A percentile compares a stretch with the other conserved stretches of the same genome.
phyloP scores from a whole-genome alignment of 768 basidiomycete species.

The Tricholoma bakamatsutake region DNA sequence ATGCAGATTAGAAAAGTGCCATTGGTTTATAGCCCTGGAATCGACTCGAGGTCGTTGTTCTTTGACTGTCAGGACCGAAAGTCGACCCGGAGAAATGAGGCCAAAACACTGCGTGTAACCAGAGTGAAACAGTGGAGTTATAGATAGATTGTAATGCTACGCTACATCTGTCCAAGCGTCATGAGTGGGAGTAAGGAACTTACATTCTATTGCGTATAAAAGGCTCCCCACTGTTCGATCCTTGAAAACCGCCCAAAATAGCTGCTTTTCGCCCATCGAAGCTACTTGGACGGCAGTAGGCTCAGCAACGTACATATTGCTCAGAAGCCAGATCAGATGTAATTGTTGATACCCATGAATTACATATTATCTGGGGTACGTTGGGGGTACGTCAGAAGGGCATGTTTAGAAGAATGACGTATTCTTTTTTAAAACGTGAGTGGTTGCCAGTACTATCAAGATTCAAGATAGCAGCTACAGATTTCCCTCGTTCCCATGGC shows the following conservation, averaged over 20 bases:
- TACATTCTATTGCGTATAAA: neutral
- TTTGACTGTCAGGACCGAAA: neutral
- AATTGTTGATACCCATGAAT: slow-evolving; percentile 15
- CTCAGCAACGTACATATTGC: slow-evolving; percentile 38
- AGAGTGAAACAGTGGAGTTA: neutral
- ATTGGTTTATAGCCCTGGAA: neutral
- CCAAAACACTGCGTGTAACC: too few relatives aligned
- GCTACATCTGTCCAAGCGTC: neutral
- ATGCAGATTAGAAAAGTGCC: neutral
- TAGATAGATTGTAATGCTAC: neutral
- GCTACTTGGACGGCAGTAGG: too few relatives aligned
- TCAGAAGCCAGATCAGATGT: slow-evolving; percentile 36
- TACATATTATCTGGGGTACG: neutral
- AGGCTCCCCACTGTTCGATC: too few relatives aligned
- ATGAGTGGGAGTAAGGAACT: neutral
- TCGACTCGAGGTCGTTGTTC: neutral
- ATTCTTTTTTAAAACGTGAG: too few relatives aligned
- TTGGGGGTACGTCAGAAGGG: too few relatives aligned
- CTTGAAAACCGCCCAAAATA: neutral
- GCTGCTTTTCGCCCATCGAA: neutral
- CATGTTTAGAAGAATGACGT: too few relatives aligned
- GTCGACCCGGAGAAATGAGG: too few relatives aligned
- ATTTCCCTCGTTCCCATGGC: too few relatives aligned
- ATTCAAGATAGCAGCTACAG: too few relatives aligned
- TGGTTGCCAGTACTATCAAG: too few relatives aligned